These are phyloP conservation scores for Penicillium sp. DNA, from an alignment of 2,329 filamentous ascomycete species.

Conservation along the genomic window DNA sequence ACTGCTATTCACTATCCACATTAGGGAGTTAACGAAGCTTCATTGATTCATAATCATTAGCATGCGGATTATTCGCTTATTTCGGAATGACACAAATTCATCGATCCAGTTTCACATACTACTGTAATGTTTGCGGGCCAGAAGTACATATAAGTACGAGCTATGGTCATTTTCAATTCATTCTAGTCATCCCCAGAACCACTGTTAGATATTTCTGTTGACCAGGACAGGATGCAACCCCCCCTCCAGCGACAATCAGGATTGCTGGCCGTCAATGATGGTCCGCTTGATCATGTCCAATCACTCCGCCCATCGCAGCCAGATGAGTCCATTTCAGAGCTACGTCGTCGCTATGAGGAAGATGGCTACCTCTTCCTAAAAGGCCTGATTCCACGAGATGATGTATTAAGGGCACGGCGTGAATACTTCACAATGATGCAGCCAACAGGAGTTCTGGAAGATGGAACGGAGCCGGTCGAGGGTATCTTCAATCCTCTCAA, in stretches of 20 bases:
- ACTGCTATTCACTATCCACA: no score
- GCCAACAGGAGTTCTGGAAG: slow-evolving; percentile 58
- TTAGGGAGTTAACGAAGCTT: no score
- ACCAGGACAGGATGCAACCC: neutral
- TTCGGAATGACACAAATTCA: no score
- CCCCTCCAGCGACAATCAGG: neutral
- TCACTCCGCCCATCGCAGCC: slow-evolving; percentile 43
- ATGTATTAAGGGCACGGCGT: slow-evolving; percentile 54
- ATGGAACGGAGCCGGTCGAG: slow-evolving; percentile 51
- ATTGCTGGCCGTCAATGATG: slow-evolving; percentile 46
- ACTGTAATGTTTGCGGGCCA: no score
- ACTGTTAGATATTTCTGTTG: neutral
- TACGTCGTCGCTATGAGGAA: slow-evolving; percentile 45
- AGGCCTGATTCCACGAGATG: slow-evolving; percentile 52
- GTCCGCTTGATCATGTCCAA: slow-evolving; percentile 45
- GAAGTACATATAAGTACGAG: no score
- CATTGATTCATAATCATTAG: no score
- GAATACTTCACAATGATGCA: slow-evolving; percentile 56
- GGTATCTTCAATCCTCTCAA: slow-evolving; percentile 54
- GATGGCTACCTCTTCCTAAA: slow-evolving; percentile 60
- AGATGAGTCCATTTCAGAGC: slow-evolving; percentile 46
- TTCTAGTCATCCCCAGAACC: no score
- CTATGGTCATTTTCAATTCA: no score
- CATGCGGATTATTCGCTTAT: no score
- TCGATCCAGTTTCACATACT: no score